These are phyloP conservation scores for Pseudogymnoascus sp. DNA, from an alignment of 2,329 filamentous ascomycete genomes.

Conservation along the genomic window DNA sequence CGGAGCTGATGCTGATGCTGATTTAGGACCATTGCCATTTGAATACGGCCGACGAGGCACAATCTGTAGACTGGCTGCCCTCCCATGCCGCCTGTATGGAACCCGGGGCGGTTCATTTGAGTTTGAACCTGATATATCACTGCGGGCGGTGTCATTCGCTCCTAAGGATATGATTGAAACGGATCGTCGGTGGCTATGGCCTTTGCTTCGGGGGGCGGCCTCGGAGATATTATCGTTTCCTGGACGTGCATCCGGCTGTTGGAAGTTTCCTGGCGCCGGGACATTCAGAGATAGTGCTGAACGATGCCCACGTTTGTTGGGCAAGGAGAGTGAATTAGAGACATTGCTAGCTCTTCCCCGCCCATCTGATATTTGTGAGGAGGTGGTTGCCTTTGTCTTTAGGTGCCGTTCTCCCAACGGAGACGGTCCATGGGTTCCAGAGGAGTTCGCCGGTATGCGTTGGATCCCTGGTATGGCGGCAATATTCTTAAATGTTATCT, in stretches of 20 bases:
- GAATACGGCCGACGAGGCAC: constrained; percentile 39
- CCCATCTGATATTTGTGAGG: constrained; percentile 14
- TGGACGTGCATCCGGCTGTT: constrained; percentile 16
- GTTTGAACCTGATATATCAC: constrained; percentile 26
- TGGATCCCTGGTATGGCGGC: constrained; percentile 19
- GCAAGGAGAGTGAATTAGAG: constrained; percentile 24
- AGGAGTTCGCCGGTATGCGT: constrained; percentile 20
- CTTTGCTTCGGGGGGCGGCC: constrained; percentile 21
- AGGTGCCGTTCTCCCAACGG: constrained; percentile 22
- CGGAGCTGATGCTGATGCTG: constrained; percentile 27
- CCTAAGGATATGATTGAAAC: constrained; percentile 77
- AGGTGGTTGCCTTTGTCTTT: constrained; percentile 20
- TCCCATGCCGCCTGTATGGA: constrained; percentile 56
- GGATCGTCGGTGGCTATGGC: constrained; percentile 63
- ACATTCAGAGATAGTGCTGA: constrained; percentile 57
- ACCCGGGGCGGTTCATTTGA: constrained; percentile 37
- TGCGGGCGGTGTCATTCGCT: constrained; percentile 33
- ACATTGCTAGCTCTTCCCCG: constrained; percentile 18
- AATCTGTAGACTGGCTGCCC: constrained; percentile 77
- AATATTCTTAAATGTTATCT: constrained; percentile 92
- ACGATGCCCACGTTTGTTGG: constrained; percentile 48
- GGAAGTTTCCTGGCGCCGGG: constrained; percentile 28
- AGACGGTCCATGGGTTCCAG: constrained; percentile 19
- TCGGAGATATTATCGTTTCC: constrained; percentile 20
- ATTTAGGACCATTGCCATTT: constrained; percentile 31